Conservation (phyloP, 2,329 filamentous ascomycete genomes). For the Scedosporium boydii region DNA sequence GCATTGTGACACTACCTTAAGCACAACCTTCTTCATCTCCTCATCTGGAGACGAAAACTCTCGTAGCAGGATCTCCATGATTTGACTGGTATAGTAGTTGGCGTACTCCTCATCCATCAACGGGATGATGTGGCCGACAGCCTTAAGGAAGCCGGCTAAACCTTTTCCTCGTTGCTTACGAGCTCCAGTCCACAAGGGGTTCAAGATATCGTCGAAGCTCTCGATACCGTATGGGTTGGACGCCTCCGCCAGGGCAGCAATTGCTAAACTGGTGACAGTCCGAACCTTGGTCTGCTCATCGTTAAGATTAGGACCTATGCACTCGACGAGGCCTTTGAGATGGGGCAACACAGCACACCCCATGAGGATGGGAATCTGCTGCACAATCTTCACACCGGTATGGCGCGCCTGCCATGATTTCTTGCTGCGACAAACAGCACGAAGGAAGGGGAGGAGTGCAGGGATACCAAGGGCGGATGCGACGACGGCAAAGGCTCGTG, state of each 20-base stretch:
- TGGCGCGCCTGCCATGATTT: conserved; percentile 98
- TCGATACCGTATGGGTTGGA: conserved; percentile 98
- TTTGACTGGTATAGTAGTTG: conserved; percentile 97
- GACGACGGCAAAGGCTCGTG: conserved; percentile 92
- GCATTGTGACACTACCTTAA: conserved; percentile 95
- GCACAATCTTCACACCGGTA: conserved; percentile 97
- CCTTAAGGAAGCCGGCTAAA: conserved; percentile 90
- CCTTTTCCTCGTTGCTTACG: conserved; percentile 95
- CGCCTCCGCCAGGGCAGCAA: conserved; percentile 89
- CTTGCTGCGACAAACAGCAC: conserved; percentile 93
- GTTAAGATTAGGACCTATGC: conserved; percentile 89
- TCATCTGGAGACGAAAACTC: conserved; percentile 97
- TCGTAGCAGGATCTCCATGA: conserved; percentile 95
- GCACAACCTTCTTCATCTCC: conserved; percentile 99
- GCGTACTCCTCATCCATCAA: conserved; percentile 99
- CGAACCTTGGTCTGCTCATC: conserved; percentile 97
- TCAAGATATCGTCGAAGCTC: conserved; percentile 95
- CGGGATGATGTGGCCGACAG: conserved; percentile 95
- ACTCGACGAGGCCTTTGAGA: conserved; percentile 90
- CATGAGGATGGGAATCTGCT: conserved; percentile 98
- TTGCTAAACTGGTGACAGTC: conserved; percentile 89
- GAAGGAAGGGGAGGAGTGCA: conserved; percentile 84
- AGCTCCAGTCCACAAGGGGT: conserved; percentile 92
- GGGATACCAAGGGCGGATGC: conserved; percentile 94
- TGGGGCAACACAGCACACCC: conserved; percentile 93